Conservation (phyloP, 106 monocot species). For the Acanthochlamys bracteata region DNA sequence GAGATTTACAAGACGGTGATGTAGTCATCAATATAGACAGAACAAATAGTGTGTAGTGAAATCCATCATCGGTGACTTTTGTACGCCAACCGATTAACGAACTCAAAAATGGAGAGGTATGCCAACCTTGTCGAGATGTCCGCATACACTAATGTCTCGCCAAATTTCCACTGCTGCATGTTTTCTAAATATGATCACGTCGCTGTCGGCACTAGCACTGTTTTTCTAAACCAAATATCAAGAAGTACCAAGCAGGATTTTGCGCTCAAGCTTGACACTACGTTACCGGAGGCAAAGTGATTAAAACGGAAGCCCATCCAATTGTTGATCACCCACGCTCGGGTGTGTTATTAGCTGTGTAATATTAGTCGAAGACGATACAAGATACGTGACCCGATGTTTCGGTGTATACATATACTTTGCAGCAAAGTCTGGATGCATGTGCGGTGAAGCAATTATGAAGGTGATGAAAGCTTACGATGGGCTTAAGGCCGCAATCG, state of each 20-base stretch:
- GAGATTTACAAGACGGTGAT: slow-evolving; percentile 36
- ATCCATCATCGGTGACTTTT: slow-evolving; percentile 91
- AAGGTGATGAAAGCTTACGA: too few relatives aligned
- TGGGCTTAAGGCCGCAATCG: too few relatives aligned
- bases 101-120: slow-evolving; percentile 68
- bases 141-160: slow-evolving; percentile 85
- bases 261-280: slow-evolving; percentile 35
- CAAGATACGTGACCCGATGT: slow-evolving; percentile 81
- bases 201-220: slow-evolving; percentile 92
- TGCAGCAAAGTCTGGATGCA: slow-evolving; percentile 72
- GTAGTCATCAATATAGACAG: slow-evolving; percentile 77
- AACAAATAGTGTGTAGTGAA: slow-evolving; percentile 83
- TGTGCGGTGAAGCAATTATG: slow-evolving; percentile 76
- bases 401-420: slow-evolving; percentile 89
- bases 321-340: slow-evolving; percentile 89
- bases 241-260: slow-evolving; percentile 40
- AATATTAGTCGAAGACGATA: slow-evolving; percentile 79
- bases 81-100: slow-evolving; percentile 58
- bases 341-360: slow-evolving; percentile 58
- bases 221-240: slow-evolving; percentile 30
- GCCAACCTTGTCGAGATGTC: slow-evolving; percentile 80
- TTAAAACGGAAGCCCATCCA: slow-evolving; percentile 77
- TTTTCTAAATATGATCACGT: slow-evolving; percentile 98
- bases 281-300: slow-evolving; percentile 56
- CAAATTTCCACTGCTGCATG: slow-evolving; percentile 96